Evolutionary conservation across 345 rosid genomes (phyloP), one percentile per base, ranked within the genome.

Genomic region (Gossypium longicalyx): DNA sequence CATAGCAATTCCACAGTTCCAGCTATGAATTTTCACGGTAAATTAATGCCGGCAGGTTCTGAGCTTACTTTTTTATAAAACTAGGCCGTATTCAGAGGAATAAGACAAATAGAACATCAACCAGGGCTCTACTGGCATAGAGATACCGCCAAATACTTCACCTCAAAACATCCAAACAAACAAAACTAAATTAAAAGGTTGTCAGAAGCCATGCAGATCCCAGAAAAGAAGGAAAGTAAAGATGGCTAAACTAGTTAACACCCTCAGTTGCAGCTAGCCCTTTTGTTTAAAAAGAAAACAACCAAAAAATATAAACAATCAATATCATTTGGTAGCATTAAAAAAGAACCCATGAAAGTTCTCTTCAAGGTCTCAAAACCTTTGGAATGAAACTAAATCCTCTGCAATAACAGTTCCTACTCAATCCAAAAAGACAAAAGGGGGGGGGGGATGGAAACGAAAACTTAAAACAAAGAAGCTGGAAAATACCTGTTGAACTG

Each of bases 401-500:
- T 65, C 29, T 12, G 12, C 29, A 44, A 20, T 65, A 65, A 12
- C 52, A 44, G n/a, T 2, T 34, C 7, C 29, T 22, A 44, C 49
- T 71, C 74, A 12, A 45, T 7, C 13, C 17, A 47, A 51, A 23
- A 7, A 22, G 56, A 6, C 38, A 34, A 34, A 27, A 4, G 0
- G 3, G 29, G 29, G 29, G 29, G 34, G 6, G 38, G 38, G 38
- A 0, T 29, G 4, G 38, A 34, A 34, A 34, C 6, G 6, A 34
- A 60, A 54, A 19, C 11, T 38, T 13, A 25, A 16, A 17, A 74
- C 72, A 9, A 67, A 54, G 2, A 52, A 53, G 7, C 19, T 19
- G 9, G 29, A 22, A 61, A 4, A 25, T 61, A 84, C 87, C 84
- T 79, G 25, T 27, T 59, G 82, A 15, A 4, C 51, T 44, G 81